Base-by-base conservation (phyloP, 2,329 filamentous ascomycete species). In the Monilinia aucupariae region DNA sequence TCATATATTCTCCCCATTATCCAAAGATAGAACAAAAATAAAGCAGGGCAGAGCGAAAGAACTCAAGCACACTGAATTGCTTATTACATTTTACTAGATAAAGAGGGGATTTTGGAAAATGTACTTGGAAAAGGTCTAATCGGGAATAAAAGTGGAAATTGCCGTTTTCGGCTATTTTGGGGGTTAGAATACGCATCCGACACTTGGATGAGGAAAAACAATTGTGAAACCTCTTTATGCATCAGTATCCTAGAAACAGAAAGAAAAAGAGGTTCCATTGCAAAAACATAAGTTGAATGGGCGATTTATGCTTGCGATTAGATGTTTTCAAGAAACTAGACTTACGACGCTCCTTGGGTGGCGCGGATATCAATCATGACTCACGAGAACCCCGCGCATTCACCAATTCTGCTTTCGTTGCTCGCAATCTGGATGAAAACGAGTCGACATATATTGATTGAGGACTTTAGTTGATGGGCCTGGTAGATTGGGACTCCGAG, bases 1-100 rank as follows among this genome's bases (percentile, higher is more conserved):
- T 58, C 13, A 25, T 47, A 47, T 56, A 13, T 22, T 55, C n/a
- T 58, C 30, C 30, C 41, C 54, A 58, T 58, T 12, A 47, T 58
- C 41, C 22, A 37, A 47, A 20, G 3, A 1, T 12, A n/a, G 20
- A 20, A 45, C 3, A 3, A 22, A n/a, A 17, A 12, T 0, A 58
- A 47, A 25, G 6, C 4, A 13, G 9, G 17, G n/a, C 39, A 54
- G n/a, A 45, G 10, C 20, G 32, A 45, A 22, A 30, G 12, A 30
- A 7, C 2, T 15, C 1, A 20, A 5, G 4, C 2, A 37, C 25
- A 0, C 17, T 37, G 4, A 0, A 3, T 6, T 25, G 25, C 54
- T 45, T 37, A 47, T 55, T 55, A 27, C 3, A 55, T 20, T 12
- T n/a, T 13, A 17, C n/a, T 60, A 48, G 30, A 52, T 52, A 52